These are phyloP conservation scores for Fusarium acutatum DNA, from an alignment of 2,329 filamentous ascomycete species.

Conservation along the genomic window DNA sequence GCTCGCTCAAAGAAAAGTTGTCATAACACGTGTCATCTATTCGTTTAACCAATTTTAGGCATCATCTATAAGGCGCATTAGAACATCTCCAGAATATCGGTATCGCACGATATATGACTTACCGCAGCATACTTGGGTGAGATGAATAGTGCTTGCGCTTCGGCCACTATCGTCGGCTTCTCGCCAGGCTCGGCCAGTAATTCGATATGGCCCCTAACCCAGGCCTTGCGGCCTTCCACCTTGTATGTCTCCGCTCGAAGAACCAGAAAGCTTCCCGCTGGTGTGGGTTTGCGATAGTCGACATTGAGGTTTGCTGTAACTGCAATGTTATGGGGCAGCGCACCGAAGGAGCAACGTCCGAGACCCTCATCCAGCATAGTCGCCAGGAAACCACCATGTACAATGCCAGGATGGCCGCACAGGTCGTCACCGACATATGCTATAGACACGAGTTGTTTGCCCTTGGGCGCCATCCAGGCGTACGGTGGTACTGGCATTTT, in stretches of 20 bases:
- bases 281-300: conserved; percentile 84
- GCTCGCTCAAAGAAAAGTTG: conserved; percentile 19
- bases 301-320: conserved; percentile 86
- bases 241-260: conserved; percentile 81
- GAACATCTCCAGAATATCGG: background rate
- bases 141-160: conserved; percentile 87
- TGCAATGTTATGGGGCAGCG: conserved; percentile 84
- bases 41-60: conserved; percentile 40
- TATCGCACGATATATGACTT: conserved; percentile 47
- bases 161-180: conserved; percentile 74
- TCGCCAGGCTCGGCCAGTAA: conserved; percentile 71
- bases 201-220: conserved; percentile 89
- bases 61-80: conserved; percentile 42
- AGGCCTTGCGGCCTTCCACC: conserved; percentile 92
- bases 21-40: conserved; percentile 14
- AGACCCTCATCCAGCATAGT: conserved; percentile 92
- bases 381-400: conserved; percentile 91
- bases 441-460: conserved; percentile 75
- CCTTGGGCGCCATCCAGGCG: conserved; percentile 75
- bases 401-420: conserved; percentile 88
- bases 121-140: conserved; percentile 85
- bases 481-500: conserved; percentile 84
- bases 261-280: conserved; percentile 79
- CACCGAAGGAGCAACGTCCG: conserved; percentile 86
- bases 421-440: conserved; percentile 81